phyloP scores from a whole-genome alignment of 805 yeast species.

The Myxozyma vanderwaltii region DNA sequence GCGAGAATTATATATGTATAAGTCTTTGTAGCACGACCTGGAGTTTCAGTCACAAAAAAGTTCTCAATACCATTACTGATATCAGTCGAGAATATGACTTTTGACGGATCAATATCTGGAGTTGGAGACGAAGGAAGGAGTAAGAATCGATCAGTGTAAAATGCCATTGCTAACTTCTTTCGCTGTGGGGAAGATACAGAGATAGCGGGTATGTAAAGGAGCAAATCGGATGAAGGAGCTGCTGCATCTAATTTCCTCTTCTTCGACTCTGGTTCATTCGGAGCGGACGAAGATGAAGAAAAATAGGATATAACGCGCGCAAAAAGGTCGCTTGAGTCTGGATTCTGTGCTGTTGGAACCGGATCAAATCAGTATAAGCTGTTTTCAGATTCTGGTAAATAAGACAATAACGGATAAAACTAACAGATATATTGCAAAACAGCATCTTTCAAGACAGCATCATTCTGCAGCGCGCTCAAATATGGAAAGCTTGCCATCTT shows the following conservation, averaged over 20 bases:
- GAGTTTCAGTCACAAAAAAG: slow-evolving; percentile 19
- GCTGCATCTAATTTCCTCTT: slow-evolving; percentile 7
- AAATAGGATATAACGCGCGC: slow-evolving; percentile 2
- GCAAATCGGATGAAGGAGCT: neutral
- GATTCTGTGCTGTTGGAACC: neutral
- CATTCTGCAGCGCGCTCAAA: neutral
- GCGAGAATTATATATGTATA: slow-evolving; percentile 15
- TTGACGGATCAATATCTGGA: neutral
- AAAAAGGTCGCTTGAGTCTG: slow-evolving; percentile 3
- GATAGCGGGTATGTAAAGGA: slow-evolving; percentile 22
- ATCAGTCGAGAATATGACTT: neutral
- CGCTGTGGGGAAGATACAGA: slow-evolving; percentile 35
- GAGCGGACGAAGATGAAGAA: neutral
- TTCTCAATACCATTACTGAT: neutral
- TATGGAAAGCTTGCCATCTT: slow-evolving; percentile 1
- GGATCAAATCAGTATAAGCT: neutral
- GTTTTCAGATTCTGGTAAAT: neutral
- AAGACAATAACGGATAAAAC: neutral
- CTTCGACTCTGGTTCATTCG: neutral
- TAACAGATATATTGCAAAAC: neutral
- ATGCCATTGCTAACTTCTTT: slow-evolving; percentile 30
- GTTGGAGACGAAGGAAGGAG: slow-evolving; percentile 16
- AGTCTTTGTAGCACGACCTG: slow-evolving; percentile 26
- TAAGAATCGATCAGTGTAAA: slow-evolving; percentile 17
- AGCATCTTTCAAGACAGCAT: neutral